Conservation (phyloP, 2,329 filamentous ascomycete species). For the Iodosphaeria phyllophila region DNA sequence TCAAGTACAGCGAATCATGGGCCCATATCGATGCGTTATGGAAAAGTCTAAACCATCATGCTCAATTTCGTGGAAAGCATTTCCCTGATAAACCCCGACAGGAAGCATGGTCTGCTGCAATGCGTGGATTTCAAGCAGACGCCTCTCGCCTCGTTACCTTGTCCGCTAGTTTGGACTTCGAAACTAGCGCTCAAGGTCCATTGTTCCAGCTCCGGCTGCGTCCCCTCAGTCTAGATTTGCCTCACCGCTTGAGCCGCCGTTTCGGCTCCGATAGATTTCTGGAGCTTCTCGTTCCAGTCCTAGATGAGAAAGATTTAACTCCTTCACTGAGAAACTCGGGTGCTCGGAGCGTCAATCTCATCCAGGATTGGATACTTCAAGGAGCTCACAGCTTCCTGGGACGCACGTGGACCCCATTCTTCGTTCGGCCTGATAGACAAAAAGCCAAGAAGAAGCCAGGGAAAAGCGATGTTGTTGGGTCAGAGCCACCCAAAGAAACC, state of each 20-base stretch:
- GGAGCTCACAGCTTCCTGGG: slow-evolving; percentile 23
- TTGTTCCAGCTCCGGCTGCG: slow-evolving; percentile 27
- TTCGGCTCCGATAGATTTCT: slow-evolving; percentile 41
- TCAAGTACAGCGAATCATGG: slow-evolving; percentile 27
- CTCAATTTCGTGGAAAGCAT: slow-evolving; percentile 20
- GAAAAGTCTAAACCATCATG: slow-evolving; percentile 17
- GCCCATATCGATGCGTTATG: slow-evolving; percentile 24
- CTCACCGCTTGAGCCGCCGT: slow-evolving; percentile 31
- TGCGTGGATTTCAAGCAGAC: slow-evolving; percentile 15
- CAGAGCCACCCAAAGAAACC: slow-evolving; percentile 3
- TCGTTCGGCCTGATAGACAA: slow-evolving; percentile 17
- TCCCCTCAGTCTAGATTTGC: slow-evolving; percentile 26
- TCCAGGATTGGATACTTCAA: slow-evolving; percentile 20
- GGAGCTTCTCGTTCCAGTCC: slow-evolving; percentile 30
- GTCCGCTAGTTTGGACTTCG: slow-evolving; percentile 20
- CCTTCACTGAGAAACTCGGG: no score
- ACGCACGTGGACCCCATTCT: slow-evolving; percentile 29
- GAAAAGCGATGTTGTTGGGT: neutral
- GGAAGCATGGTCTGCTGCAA: slow-evolving; percentile 25
- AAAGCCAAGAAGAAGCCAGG: slow-evolving; percentile 15
- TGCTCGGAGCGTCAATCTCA: slow-evolving; percentile 12
- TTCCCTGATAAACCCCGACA: slow-evolving; percentile 27
- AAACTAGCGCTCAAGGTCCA: slow-evolving; percentile 15
- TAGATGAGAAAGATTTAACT: slow-evolving; percentile 6
- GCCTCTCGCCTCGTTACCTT: slow-evolving; percentile 21